phyloP scores from a whole-genome alignment of 2,329 filamentous ascomycete species.

The Fusarium succisae region DNA sequence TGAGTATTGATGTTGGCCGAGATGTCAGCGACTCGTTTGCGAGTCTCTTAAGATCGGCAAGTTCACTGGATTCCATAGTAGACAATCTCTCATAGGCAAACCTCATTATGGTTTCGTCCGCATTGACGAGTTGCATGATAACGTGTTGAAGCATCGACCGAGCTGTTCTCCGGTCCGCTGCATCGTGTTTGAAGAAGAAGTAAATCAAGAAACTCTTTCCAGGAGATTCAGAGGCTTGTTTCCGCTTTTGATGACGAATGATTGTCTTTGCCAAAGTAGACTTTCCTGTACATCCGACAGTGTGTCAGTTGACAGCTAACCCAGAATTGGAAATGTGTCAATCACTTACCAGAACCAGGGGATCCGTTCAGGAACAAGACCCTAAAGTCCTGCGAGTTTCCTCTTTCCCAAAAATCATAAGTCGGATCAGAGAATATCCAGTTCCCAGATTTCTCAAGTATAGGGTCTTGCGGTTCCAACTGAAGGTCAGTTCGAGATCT shows the following conservation, averaged over 20 bases:
- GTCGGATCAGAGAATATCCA: background rate
- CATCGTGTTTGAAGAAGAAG: background rate
- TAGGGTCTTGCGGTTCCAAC: accelerated
- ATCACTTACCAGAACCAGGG: background rate
- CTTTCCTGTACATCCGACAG: no score
- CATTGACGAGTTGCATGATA: accelerated
- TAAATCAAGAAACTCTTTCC: accelerated
- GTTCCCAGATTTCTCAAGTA: accelerated
- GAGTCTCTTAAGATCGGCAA: accelerated
- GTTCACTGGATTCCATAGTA: accelerated
- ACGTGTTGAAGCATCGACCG: background rate
- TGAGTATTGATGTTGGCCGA: accelerated
- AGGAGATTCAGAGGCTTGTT: accelerated
- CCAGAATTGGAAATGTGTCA: accelerated
- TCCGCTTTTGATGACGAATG: accelerated
- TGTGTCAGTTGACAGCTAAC: accelerated
- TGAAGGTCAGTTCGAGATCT: accelerated
- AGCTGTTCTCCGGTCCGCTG: accelerated
- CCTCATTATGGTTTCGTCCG: background rate
- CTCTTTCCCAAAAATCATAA: no score
- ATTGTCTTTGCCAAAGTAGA: background rate
- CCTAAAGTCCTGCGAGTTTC: no score
- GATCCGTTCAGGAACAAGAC: background rate
- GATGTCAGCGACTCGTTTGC: background rate
- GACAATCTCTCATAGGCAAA: accelerated